phyloP scores from a whole-genome alignment of 768 basidiomycete genomes.

The Lentinula boryana region DNA sequence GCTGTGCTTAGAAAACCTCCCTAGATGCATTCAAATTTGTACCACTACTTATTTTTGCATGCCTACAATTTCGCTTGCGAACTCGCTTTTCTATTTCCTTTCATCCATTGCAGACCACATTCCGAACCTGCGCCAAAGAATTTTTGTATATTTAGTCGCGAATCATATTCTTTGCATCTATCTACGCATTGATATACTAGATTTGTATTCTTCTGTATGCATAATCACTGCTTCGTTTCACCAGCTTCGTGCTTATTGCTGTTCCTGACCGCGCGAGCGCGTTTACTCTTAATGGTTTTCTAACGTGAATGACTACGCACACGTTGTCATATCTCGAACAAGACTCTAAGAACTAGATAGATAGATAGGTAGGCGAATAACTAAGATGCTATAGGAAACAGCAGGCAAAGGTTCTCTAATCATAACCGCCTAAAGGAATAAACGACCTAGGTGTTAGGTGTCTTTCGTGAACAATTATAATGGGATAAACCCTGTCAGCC shows the following conservation, averaged over 20 bases:
- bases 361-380: too few species aligned
- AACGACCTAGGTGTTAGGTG: too few species aligned
- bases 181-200: background rate
- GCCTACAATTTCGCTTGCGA: background rate
- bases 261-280: background rate
- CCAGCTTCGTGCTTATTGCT: too few species aligned
- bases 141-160: background rate
- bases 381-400: too few species aligned
- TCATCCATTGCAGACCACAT: background rate
- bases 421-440: too few species aligned
- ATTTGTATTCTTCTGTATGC: background rate
- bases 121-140: background rate
- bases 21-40: background rate
- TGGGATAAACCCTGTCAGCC: slow-evolving; percentile 33
- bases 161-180: background rate
- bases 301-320: too few species aligned
- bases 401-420: too few species aligned
- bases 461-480: background rate
- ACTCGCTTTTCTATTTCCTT: background rate
- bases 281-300: background rate
- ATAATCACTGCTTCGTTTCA: background rate
- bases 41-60: background rate
- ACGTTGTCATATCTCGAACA: too few species aligned
- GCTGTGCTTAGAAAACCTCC: background rate
- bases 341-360: too few species aligned